Evolutionary conservation across 2,329 filamentous ascomycete genomes (phyloP).

Genomic region (Teratosphaeria pseudoeucalypti): DNA sequence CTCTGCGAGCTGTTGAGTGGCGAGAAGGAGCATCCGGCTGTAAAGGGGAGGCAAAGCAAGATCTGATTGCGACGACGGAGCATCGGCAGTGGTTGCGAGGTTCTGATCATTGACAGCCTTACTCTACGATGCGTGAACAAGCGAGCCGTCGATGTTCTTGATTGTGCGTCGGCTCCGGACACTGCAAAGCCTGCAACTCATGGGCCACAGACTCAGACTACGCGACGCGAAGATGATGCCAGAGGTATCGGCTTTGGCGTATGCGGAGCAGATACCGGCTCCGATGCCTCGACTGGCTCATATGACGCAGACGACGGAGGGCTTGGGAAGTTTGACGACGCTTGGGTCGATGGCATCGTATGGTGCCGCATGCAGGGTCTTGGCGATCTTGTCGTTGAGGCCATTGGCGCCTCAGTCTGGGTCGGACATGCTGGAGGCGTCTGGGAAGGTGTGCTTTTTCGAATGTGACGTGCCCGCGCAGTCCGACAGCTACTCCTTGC

Average conservation of each 20-base stretch:
- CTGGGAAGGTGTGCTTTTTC: background rate
- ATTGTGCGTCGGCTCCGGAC: background rate
- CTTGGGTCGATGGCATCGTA: background rate
- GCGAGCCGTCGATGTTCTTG: background rate
- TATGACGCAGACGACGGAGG: constrained; percentile 13
- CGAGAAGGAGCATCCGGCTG: constrained; percentile 6
- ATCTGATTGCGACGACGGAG: background rate
- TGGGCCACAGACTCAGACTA: background rate
- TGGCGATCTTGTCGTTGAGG: background rate
- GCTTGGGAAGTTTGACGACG: background rate
- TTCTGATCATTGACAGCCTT: background rate
- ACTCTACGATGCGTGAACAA: background rate
- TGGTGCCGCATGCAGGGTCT: background rate
- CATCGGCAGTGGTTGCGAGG: background rate
- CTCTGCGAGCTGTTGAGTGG: constrained; percentile 36
- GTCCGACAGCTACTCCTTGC: constrained; percentile 14
- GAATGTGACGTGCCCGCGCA: no score
- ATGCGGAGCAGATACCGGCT: constrained; percentile 24
- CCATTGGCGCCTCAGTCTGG: background rate
- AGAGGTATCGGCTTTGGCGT: constrained; percentile 25
- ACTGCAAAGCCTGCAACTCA: background rate
- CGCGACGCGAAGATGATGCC: constrained; percentile 20
- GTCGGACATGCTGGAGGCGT: background rate
- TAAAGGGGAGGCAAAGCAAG: constrained; percentile 3
- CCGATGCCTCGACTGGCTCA: constrained; percentile 29